Base-by-base conservation (phyloP, 768 basidiomycete genomes). In the Pulveroboletus ravenelii region DNA sequence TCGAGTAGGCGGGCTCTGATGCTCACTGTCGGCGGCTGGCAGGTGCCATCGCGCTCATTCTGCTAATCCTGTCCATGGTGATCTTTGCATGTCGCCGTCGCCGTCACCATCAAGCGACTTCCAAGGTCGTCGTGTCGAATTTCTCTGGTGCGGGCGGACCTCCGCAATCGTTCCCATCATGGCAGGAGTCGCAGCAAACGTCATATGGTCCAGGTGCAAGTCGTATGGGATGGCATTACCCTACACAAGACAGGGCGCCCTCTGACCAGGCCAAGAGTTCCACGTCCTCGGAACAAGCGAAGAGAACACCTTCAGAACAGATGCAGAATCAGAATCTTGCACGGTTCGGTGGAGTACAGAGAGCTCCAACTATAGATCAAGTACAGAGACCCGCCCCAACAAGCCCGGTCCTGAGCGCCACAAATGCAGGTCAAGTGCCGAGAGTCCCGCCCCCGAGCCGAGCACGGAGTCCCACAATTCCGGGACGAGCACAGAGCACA, bases 31-130 rank as follows among this genome's bases (percentile, higher is more conserved):
- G 12, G 1, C 25, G 10, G 3, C 32, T n/a, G 15, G 3, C 42
- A 67, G 65, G 52, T 4, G 41, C 31, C 30, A 0, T 54, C 3
- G 27, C 15, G n/a, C 2, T 63, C 5, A 5, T 65, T 7, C 1
- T 59, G 27, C 0, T 67, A 10, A 0, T 65, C 30, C 0, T 49
- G 12, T 4, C 34, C 35, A 29, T 60, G 48, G 3, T 52, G 37
- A 7, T 47, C 10, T 3, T 44, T 17, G n/a, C 12, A 7, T 55
- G 53, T 17, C 53, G 62, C 15, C 49, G 47, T 1, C 50, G 53
- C 3, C 52, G 58, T 6, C 37, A 14, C 15, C 4, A 15, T 17
- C 46, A 17, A 17, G 17, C 36, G 6, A 23, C 30, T 27, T n/a
- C 45, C 12, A 50, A 37, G 9, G 23, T 34, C 12, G 14, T 9